These are phyloP conservation scores for Mycena venus DNA, from an alignment of 768 basidiomycete species.

Conservation along the genomic window DNA sequence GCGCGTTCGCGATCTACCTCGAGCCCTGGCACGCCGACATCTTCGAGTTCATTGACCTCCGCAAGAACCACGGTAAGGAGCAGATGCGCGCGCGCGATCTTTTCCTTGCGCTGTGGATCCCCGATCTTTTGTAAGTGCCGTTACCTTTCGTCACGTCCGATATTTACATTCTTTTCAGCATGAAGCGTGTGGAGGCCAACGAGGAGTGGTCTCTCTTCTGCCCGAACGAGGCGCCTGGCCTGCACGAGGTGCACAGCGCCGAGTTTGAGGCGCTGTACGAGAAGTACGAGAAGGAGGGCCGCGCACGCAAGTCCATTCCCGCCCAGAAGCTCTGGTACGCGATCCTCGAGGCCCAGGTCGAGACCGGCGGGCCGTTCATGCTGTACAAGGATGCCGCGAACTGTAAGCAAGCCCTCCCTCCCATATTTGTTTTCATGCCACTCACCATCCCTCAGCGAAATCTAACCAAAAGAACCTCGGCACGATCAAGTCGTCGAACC, in stretches of 20 bases:
- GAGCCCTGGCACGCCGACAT: constrained; percentile 99
- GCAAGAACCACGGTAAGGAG: constrained; percentile 99
- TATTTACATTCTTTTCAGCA: constrained; percentile 61
- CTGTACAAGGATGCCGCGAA: constrained; percentile 98
- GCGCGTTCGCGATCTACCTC: constrained; percentile 97
- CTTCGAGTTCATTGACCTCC: constrained; percentile 96
- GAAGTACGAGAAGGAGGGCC: constrained; percentile 91
- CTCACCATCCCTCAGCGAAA: constrained; percentile 69
- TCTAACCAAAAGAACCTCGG: constrained; percentile 99
- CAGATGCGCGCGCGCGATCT: constrained; percentile 96
- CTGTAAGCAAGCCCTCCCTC: constrained; percentile 59
- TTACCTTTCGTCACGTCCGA: neutral
- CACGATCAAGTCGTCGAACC: constrained; percentile 98
- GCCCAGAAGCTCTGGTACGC: constrained; percentile 99
- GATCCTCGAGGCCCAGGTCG: constrained; percentile 95
- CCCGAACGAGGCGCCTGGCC: constrained; percentile 93
- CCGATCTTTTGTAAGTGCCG: constrained; percentile 88
- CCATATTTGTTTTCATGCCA: neutral
- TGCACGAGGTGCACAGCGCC: constrained; percentile 89
- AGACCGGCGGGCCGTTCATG: constrained; percentile 99
- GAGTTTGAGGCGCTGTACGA: constrained; percentile 92
- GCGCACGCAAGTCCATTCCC: constrained; percentile 84
- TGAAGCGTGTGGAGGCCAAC: constrained; percentile 95
- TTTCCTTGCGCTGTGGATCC: constrained; percentile 98
- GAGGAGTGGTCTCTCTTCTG: constrained; percentile 97